A percentile compares a stretch with the other conserved stretches of the same genome.
phyloP scores from a whole-genome alignment of 1,284 basidiomycete species.

The Gastroboletus turbinatus region DNA sequence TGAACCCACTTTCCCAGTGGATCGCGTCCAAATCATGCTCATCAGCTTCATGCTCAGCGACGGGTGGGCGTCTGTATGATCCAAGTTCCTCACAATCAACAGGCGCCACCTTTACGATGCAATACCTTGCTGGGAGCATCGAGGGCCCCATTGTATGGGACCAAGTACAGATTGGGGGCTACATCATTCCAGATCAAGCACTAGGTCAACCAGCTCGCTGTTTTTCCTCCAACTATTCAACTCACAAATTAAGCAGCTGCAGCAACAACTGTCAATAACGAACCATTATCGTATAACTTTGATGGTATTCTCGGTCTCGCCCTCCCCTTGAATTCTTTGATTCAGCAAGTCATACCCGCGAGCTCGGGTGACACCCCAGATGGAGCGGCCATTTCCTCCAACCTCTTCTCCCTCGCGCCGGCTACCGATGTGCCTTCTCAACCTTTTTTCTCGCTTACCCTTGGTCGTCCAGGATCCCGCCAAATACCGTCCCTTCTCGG shows the following conservation, averaged over 20 bases:
- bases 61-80: conserved; percentile 50
- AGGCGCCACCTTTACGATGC: conserved; percentile 44
- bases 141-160: conserved; percentile 69
- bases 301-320: conserved; percentile 72
- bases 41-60: conserved; percentile 45
- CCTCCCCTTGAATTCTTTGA: conserved; percentile 63
- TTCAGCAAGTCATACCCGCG: conserved; percentile 49
- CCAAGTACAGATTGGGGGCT: conserved; percentile 53
- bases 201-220: conserved; percentile 44
- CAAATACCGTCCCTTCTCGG: conserved; percentile 58
- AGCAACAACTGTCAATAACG: conserved; percentile 47
- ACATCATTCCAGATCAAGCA: conserved; percentile 59
- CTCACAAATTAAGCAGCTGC: conserved; percentile 45
- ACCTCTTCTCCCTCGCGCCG: conserved; percentile 65
- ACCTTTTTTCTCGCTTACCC: conserved; percentile 65
- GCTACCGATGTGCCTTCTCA: conserved; percentile 46
- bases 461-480: conserved; percentile 62
- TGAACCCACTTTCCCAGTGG: conserved; percentile 46
- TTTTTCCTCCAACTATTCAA: background rate
- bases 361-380: conserved; percentile 49
- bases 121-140: conserved; percentile 58
- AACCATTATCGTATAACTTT: conserved; percentile 55
- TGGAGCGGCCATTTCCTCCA: conserved; percentile 62
- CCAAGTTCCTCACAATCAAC: conserved; percentile 46
- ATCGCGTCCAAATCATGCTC: conserved; percentile 58